phyloP scores from a whole-genome alignment of 805 yeast species.

The Pichia occidentalis region DNA sequence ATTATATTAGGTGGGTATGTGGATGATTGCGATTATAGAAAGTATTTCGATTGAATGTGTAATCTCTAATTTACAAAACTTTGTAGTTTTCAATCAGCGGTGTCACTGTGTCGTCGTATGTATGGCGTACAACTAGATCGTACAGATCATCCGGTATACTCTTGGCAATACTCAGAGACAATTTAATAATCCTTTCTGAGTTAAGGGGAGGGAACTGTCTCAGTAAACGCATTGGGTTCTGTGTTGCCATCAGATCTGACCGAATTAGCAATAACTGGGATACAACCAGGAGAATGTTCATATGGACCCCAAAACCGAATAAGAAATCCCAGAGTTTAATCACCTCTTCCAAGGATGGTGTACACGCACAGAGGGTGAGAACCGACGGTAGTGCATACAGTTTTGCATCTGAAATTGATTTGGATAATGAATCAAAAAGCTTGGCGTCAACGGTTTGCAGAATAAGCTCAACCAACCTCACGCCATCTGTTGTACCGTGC shows the following conservation, averaged over 20 bases:
- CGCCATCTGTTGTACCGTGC: conserved; percentile 77
- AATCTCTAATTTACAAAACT: neutral
- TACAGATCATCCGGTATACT: conserved; percentile 63
- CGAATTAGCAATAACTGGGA: conserved; percentile 75
- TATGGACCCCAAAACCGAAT: conserved; percentile 85
- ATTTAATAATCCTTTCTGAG: conserved; percentile 66
- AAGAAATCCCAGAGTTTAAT: conserved; percentile 82
- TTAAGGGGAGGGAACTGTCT: conserved; percentile 67
- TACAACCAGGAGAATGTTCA: conserved; percentile 77
- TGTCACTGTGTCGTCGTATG: conserved; percentile 41
- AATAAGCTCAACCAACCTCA: conserved; percentile 64
- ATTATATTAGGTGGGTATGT: conserved; percentile 59
- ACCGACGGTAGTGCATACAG: conserved; percentile 83
- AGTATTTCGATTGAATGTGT: conserved; percentile 12
- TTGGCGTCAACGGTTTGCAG: conserved; percentile 68
- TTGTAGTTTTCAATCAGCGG: conserved; percentile 22
- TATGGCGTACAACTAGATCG: conserved; percentile 56
- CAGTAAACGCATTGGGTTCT: conserved; percentile 68
- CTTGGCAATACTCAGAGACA: conserved; percentile 74
- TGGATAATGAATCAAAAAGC: conserved; percentile 49
- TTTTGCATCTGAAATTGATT: conserved; percentile 71
- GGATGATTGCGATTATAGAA: conserved; percentile 52
- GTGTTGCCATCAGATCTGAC: conserved; percentile 48
- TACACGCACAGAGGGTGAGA: conserved; percentile 79
- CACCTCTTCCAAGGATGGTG: conserved; percentile 74